These are phyloP conservation scores for Ogataea henricii DNA, from an alignment of 805 yeast genomes.

Conservation along the genomic window DNA sequence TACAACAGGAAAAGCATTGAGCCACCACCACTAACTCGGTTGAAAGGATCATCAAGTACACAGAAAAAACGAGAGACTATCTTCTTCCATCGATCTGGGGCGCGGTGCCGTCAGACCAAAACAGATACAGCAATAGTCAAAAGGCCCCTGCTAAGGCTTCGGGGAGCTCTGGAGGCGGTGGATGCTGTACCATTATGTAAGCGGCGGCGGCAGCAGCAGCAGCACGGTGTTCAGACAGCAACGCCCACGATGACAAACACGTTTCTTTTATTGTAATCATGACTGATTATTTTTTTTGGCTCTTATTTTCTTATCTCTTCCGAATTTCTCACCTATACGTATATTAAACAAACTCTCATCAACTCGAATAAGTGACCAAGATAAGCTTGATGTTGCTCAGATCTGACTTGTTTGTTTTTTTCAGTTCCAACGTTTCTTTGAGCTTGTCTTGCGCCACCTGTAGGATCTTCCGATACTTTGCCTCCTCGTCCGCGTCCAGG, in stretches of 20 bases:
- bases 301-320: neutral
- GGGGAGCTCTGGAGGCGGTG: slow-evolving; percentile 12
- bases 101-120: slow-evolving; percentile 35
- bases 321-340: neutral
- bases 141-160: slow-evolving; percentile 1
- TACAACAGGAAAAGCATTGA: neutral
- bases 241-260: neutral
- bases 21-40: neutral
- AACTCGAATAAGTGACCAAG: slow-evolving; percentile 9
- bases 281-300: neutral
- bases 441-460: slow-evolving; percentile 41
- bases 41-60: slow-evolving; percentile 42
- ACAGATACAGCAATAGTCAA: slow-evolving; percentile 37
- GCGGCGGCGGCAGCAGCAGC: too few species aligned
- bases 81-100: slow-evolving; percentile 50
- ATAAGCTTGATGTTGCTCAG: slow-evolving; percentile 39
- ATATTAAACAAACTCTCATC: slow-evolving; percentile 1
- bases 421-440: slow-evolving; percentile 34
- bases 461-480: slow-evolving; percentile 35
- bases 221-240: too few species aligned
- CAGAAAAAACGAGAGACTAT: slow-evolving; percentile 47
- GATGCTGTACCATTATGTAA: slow-evolving; percentile 35
- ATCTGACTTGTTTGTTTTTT: slow-evolving; percentile 35
- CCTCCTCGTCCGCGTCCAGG: slow-evolving; percentile 20
- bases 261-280: neutral